These are phyloP conservation scores for Moesziomyces globuligerus DNA, from an alignment of 1,284 basidiomycete genomes.

Conservation along the genomic window DNA sequence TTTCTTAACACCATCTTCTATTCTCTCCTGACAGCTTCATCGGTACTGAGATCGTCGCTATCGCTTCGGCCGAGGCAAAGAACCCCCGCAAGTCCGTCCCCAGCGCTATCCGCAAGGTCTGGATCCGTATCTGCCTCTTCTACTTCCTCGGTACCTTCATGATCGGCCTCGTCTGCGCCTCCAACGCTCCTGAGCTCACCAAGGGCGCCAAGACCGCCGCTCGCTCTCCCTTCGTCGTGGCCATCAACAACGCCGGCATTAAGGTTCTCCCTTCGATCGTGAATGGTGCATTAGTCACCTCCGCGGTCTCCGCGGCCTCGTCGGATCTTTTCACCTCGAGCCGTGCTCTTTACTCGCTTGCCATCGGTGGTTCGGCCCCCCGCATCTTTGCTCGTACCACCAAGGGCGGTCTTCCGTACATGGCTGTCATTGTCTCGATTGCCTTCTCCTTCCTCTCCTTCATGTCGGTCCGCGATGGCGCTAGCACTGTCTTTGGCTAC, in stretches of 20 bases:
- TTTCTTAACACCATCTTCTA: too few relatives aligned
- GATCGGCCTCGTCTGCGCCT: constrained; percentile 58
- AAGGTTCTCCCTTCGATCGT: constrained; percentile 71
- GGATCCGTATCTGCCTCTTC: constrained; percentile 60
- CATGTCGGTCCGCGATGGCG: constrained; percentile 69
- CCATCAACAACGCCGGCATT: constrained; percentile 58
- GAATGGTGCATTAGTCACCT: constrained; percentile 80
- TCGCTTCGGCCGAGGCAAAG: constrained; percentile 77
- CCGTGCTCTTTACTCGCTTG: constrained; percentile 78
- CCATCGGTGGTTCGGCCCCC: constrained; percentile 81
- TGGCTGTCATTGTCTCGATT: constrained; percentile 76
- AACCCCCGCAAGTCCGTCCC: constrained; percentile 68
- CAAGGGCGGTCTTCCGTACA: constrained; percentile 78
- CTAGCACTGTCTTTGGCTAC: constrained; percentile 73
- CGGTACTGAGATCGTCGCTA: constrained; percentile 85
- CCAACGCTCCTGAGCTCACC: constrained; percentile 51
- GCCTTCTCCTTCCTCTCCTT: constrained; percentile 77
- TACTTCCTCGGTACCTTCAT: constrained; percentile 69
- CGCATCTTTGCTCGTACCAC: constrained; percentile 76
- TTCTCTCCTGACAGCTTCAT: too few relatives aligned
- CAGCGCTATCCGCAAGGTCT: constrained; percentile 56
- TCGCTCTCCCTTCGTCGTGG: constrained; percentile 65
- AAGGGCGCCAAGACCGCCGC: constrained; percentile 45
- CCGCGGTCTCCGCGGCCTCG: constrained; percentile 85
- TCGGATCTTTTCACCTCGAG: constrained; percentile 84